Evolutionary conservation across 169 alveolate genomes (phyloP).

Genomic region (Neospora caninum): DNA sequence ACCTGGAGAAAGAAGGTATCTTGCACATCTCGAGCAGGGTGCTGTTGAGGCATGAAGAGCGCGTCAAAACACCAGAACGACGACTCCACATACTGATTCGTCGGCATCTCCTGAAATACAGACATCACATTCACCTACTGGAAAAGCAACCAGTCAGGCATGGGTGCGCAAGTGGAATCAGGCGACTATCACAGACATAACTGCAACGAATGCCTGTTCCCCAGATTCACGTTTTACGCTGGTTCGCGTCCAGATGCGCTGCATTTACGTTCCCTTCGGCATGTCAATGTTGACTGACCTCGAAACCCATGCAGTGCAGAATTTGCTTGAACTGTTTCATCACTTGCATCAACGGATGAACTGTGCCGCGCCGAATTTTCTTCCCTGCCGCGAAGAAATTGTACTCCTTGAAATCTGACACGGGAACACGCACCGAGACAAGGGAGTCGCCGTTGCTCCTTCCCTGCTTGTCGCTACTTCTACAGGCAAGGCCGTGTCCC

Average conservation of each 20-base stretch:
- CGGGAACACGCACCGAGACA: neutral
- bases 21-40: conserved; percentile 99
- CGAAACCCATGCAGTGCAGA: conserved; percentile 89
- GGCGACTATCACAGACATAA: too few relatives aligned
- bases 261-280: conserved; percentile 28
- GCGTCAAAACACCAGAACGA: conserved; percentile 99
- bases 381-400: conserved; percentile 87
- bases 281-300: conserved; percentile 36
- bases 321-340: conserved; percentile 87
- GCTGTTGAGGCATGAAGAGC: conserved; percentile 99
- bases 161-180: too few relatives aligned
- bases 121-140: neutral
- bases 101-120: conserved; percentile 97
- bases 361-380: conserved; percentile 83
- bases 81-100: conserved; percentile 97
- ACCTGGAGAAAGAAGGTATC: conserved; percentile 97
- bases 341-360: conserved; percentile 92
- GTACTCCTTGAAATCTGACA: conserved; percentile 70
- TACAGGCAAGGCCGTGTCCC: too few relatives aligned
- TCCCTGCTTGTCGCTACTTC: neutral
- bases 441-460: neutral
- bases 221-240: too few relatives aligned
- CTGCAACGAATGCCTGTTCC: too few relatives aligned
- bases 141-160: neutral
- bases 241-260: neutral